Base-by-base conservation (phyloP, 1,284 basidiomycete species). In the Salmacisia buchloeana region DNA sequence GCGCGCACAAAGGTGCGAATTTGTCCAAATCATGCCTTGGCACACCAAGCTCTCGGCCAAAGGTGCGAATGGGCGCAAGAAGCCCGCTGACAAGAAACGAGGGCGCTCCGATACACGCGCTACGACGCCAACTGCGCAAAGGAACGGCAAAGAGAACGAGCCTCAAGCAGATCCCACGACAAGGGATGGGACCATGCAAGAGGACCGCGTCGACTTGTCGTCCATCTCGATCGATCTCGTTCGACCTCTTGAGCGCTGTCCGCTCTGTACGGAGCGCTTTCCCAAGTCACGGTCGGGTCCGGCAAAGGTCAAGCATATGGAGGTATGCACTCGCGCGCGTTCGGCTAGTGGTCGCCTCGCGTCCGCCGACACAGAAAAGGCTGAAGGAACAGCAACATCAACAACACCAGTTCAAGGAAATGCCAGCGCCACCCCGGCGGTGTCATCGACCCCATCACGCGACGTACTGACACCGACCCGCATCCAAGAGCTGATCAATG, bases 21-120 rank as follows among this genome's bases (percentile, higher is more conserved):
- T 15, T 33, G 34, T 54, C 15, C 49, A 54, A 31, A 33, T 54
- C 27, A 54, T 54, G 49, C 49, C 49, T 10, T 54, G 49, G 49
- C 49, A 54, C 27, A 15, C 18, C 7, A 54, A 33, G 21, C 49
- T 54, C 18, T 33, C 15, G 15, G 29, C 27, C 15, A 12, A n/a
- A n/a, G n/a, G n/a, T n/a, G n/a, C n/a, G n/a, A n/a, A n/a, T n/a
- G 15, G 39, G 39, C 23, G 5, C 5, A 15, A 21, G 6, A 43
- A 15, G 18, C 39, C 23, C 4, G 23, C 5, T n/a, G 23, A 18
- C 18, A n/a, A 18, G 15, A 21, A 43, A 43, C 18, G 23, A 43
- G 39, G 23, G 3, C 3, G 39, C 39, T 15, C 25, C 9, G 29
- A n/a, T 33, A 29, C 15, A 33, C 27, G 49, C 25, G 15, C 49